Evolutionary conservation across 371 early-diverging fungal species (phyloP).

Genomic region (Syncephalastrum contaminatum): DNA sequence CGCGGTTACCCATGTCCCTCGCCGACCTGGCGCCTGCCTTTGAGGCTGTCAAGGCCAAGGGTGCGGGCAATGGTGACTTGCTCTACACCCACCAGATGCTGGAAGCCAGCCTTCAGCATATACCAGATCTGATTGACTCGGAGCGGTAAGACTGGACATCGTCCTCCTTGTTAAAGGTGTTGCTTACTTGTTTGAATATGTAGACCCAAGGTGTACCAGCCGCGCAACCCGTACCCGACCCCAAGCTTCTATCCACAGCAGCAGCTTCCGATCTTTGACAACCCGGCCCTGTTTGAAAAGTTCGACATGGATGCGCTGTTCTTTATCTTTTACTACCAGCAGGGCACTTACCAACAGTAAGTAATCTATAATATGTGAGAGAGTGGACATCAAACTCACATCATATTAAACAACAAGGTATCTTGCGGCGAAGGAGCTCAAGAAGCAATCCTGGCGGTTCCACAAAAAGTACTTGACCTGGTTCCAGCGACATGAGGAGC

Average conservation of each 20-base stretch:
- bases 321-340: conserved; percentile 98
- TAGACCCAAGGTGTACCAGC: conserved; percentile 70
- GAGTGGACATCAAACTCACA: neutral
- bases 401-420: conserved; percentile 51
- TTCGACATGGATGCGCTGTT: conserved; percentile 97
- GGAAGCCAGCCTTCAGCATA: conserved; percentile 72
- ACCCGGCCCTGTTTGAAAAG: conserved; percentile 83
- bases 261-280: conserved; percentile 79
- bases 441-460: conserved; percentile 98
- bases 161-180: neutral
- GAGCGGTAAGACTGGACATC: conserved; percentile 52
- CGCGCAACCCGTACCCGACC: conserved; percentile 74
- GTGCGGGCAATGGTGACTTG: conserved; percentile 35
- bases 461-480: conserved; percentile 98
- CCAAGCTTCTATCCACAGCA: conserved; percentile 91
- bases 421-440: conserved; percentile 94
- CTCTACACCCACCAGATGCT: conserved; percentile 67
- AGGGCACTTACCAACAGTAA: conserved; percentile 96
- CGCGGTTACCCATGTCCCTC: conserved; percentile 69
- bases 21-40: conserved; percentile 78
- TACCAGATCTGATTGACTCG: conserved; percentile 76
- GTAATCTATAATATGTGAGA: conserved; percentile 14
- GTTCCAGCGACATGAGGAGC: conserved; percentile 99
- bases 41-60: conserved; percentile 71
- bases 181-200: neutral